Conservation (phyloP, 768 basidiomycete species). For the Suillus paluster region DNA sequence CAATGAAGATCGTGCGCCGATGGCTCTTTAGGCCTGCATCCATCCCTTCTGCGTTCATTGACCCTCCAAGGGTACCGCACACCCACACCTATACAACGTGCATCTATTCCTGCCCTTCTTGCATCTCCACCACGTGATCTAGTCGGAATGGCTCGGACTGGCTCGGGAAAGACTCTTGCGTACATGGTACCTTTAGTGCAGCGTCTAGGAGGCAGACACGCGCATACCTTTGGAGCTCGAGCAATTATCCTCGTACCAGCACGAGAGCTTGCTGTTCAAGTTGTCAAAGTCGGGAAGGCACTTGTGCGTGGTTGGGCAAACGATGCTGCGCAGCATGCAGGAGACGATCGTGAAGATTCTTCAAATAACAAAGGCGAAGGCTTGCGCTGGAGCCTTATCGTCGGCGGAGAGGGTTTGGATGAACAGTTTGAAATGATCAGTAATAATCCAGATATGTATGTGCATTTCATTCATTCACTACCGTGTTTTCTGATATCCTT, state of each 20-base stretch:
- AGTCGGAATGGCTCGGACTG: conserved; percentile 98
- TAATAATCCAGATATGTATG: conserved; percentile 93
- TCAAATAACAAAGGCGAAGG: conserved; percentile 53
- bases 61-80: conserved; percentile 92
- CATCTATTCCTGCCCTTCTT: conserved; percentile 85
- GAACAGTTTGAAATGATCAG: conserved; percentile 97
- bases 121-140: conserved; percentile 87
- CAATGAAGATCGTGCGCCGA: conserved; percentile 3
- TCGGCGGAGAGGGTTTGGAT: conserved; percentile 94
- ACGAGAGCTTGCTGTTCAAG: conserved; percentile 92
- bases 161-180: conserved; percentile 96
- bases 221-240: conserved; percentile 79
- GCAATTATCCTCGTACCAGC: conserved; percentile 91
- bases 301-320: conserved; percentile 81
- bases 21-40: conserved; percentile 67
- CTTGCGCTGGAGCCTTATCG: conserved; percentile 90
- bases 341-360: conserved; percentile 55
- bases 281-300: conserved; percentile 94
- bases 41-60: conserved; percentile 80
- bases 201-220: conserved; percentile 80
- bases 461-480: conserved; percentile 22
- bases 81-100: conserved; percentile 95
- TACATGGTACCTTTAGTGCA: conserved; percentile 94
- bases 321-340: conserved; percentile 69
- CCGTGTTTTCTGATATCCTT: conserved; percentile 13